Conservation (phyloP, 306 rosid species). For the Quercus alba region DNA sequence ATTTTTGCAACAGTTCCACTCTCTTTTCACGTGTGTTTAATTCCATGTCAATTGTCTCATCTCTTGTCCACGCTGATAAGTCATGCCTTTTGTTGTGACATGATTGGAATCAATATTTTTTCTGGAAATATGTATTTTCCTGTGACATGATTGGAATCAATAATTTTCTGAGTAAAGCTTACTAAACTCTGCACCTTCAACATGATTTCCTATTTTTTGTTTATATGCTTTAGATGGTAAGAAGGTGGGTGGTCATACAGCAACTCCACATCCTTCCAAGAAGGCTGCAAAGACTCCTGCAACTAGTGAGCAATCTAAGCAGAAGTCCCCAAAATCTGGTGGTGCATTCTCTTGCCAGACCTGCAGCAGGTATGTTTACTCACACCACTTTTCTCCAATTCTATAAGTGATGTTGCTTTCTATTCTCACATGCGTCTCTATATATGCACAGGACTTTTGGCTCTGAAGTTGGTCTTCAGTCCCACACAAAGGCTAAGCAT, state of each 20-base stretch:
- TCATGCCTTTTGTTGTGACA: no score
- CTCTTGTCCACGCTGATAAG: no score
- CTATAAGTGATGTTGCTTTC: background rate
- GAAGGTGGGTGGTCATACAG: constrained; percentile 52
- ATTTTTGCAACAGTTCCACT: no score
- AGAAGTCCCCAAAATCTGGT: constrained; percentile 60
- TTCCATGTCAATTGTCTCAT: no score
- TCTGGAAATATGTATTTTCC: no score
- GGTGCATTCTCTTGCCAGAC: constrained; percentile 55
- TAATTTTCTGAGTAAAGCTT: background rate
- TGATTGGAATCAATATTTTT: no score
- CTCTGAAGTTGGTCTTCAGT: constrained; percentile 60
- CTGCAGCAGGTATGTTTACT: constrained; percentile 56
- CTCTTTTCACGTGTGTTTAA: no score
- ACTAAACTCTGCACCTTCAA: background rate
- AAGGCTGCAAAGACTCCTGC: constrained; percentile 55
- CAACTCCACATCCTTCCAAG: constrained; percentile 84
- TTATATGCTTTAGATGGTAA: constrained; percentile 44
- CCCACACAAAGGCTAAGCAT: constrained; percentile 85
- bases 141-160: background rate
- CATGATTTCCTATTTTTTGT: background rate
- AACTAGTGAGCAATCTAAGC: constrained; percentile 31
- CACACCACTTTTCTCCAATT: no score
- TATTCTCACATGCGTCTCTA: background rate
- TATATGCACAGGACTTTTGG: constrained; percentile 42